Evolutionary conservation across 768 basidiomycete species (phyloP).

Genomic region (Butyriboletus loyo): DNA sequence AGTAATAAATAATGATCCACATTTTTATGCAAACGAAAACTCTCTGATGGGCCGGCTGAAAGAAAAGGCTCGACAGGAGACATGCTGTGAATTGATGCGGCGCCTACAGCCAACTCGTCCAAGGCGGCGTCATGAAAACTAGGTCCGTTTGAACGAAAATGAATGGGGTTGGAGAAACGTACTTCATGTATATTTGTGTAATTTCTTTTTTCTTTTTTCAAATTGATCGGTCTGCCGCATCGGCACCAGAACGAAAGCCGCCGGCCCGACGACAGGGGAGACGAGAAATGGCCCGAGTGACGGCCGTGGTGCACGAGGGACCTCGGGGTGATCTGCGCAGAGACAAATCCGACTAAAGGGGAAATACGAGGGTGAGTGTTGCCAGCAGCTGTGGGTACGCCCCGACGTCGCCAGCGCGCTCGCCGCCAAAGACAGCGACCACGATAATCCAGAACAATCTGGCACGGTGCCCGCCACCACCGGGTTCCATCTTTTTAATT

Average conservation of each 20-base stretch:
- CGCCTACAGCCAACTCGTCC: too few species aligned
- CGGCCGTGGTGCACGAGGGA: conserved; percentile 21
- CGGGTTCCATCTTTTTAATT: conserved; percentile 11
- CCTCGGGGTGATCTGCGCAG: conserved; percentile 24
- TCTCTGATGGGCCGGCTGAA: background rate
- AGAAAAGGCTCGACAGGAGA: background rate
- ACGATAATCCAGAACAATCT: background rate
- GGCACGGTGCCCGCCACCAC: background rate
- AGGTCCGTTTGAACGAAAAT: background rate
- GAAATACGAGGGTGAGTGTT: conserved; percentile 1
- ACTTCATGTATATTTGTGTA: background rate
- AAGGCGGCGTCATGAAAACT: conserved; percentile 3
- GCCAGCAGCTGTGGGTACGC: background rate
- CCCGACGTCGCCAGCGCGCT: conserved; percentile 6
- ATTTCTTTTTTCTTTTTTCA: conserved; percentile 7
- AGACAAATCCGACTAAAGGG: conserved; percentile 18
- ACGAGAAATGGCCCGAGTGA: conserved; percentile 18
- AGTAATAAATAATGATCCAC: too few species aligned
- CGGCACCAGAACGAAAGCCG: conserved; percentile 33
- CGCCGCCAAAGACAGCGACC: conserved; percentile 8
- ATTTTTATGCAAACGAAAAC: background rate
- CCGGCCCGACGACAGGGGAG: conserved; percentile 29
- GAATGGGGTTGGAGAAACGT: background rate
- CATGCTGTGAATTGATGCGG: background rate
- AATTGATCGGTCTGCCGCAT: conserved; percentile 18